Base-by-base conservation (phyloP, 768 basidiomycete genomes). In the Kwoniella dendrophila region DNA sequence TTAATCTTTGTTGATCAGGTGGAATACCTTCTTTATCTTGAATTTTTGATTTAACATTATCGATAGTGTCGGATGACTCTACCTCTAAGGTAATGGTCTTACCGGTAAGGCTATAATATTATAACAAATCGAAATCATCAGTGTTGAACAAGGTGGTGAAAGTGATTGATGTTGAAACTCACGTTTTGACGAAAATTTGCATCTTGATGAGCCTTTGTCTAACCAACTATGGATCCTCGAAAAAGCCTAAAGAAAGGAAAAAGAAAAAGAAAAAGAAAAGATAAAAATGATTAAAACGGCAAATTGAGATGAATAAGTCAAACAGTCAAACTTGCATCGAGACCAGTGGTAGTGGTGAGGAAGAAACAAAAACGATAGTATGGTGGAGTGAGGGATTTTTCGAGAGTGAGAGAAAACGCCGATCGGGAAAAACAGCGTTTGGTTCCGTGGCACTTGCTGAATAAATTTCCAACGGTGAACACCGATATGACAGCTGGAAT, bases 101-200 rank as follows among this genome's bases (percentile, higher is more conserved):
- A 20, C 73, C 71, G 29, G 70, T 70, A 32, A 75, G 68, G 38
- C 58, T 68, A 38, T 40, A 24, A 30, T 16, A n/a, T 27, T 41
- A 29, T 93, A 2, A 38, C 22, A 41, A 26, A 12, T 29, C 10
- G 10, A 11, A 33, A 18, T 2, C 14, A 82, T 93, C 94, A 79
- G 90, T 86, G 84, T 94, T 95, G 83, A 95, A 92, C 86, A 94
- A 93, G 33, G 34, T 44, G 16, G 11, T 7, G 2, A 24, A 1
- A 36, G 4, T 10, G 30, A 26, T 34, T 0, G 32, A 18, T 8
- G 36, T 27, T 10, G 4, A 30, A 10, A 83, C 90, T 62, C 72
- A 90, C 90, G 92, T 92, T 83, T 92, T 97, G 61, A 98, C 94
- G 82, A 98, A 97, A 80, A 96, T 97, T 83, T 96, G 93, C 93